Conservation (phyloP, 345 rosid species). For the Melaleuca quinquenervia region DNA sequence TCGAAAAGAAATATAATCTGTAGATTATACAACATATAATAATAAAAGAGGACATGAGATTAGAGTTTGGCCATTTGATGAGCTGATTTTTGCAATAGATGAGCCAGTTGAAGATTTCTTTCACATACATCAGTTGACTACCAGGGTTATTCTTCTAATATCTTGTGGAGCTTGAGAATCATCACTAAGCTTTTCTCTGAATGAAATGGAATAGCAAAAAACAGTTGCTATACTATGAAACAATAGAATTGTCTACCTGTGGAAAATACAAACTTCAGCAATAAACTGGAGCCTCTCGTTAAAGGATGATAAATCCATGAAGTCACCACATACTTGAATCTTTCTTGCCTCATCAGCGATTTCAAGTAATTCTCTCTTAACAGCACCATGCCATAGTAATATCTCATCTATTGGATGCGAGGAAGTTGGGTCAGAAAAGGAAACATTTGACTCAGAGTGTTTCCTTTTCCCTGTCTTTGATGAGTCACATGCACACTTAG, state of each 20-base stretch:
- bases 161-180: not conserved
- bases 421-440: constrained; percentile 16
- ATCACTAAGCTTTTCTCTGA: not conserved
- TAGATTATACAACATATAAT: not conserved
- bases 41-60: not conserved
- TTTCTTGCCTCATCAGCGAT: constrained; percentile 78
- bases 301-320: constrained; percentile 57
- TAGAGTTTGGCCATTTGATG: not conserved
- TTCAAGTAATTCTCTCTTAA: constrained; percentile 65
- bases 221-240: not conserved
- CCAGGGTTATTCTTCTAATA: not conserved
- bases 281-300: constrained; percentile 75
- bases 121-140: not conserved
- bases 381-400: constrained; percentile 85
- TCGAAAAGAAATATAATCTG: not conserved
- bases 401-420: constrained; percentile 71
- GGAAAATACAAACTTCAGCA: constrained; percentile 90
- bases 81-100: not conserved
- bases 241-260: constrained; percentile 39
- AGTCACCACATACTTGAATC: constrained; percentile 69
- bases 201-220: not conserved
- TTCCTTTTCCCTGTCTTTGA: constrained; percentile 69
- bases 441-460: constrained; percentile 32
- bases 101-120: not conserved
- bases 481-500: constrained; percentile 37